These are phyloP conservation scores for Penstemon newberryi DNA, from an alignment of 257 asterid species.

Conservation along the genomic window DNA sequence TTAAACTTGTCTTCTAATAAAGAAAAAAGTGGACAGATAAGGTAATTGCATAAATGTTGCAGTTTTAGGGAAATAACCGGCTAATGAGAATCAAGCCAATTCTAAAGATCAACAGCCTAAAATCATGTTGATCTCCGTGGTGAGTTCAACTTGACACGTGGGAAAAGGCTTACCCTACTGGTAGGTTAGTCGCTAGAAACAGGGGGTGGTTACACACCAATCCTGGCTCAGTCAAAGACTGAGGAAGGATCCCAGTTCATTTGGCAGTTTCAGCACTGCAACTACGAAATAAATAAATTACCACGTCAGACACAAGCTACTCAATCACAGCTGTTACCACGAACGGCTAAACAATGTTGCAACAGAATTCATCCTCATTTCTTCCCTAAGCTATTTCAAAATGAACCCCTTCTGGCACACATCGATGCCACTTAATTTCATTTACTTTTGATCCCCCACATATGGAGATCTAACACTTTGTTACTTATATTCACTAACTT, in stretches of 20 bases:
- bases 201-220: no score
- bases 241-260: not conserved
- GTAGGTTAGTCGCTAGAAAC: no score
- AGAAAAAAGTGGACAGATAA: not conserved
- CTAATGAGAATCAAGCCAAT: not conserved
- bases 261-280: not conserved
- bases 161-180: no score
- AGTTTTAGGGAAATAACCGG: not conserved
- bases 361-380: not conserved
- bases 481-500: constrained; percentile 4
- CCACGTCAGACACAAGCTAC: not conserved
- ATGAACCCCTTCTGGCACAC: not conserved
- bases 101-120: not conserved
- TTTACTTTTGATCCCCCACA: not conserved
- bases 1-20: not conserved
- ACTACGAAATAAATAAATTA: not conserved
- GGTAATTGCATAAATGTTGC: constrained; percentile 5
- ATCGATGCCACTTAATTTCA: not conserved
- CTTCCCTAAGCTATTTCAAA: not conserved
- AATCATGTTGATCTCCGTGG: no score
- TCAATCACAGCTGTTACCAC: not conserved
- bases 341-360: not conserved
- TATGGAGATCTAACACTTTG: not conserved
- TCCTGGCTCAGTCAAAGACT: no score
- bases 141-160: no score